Conservation (phyloP, 257 asterid genomes). For the Ehretia macrophylla region DNA sequence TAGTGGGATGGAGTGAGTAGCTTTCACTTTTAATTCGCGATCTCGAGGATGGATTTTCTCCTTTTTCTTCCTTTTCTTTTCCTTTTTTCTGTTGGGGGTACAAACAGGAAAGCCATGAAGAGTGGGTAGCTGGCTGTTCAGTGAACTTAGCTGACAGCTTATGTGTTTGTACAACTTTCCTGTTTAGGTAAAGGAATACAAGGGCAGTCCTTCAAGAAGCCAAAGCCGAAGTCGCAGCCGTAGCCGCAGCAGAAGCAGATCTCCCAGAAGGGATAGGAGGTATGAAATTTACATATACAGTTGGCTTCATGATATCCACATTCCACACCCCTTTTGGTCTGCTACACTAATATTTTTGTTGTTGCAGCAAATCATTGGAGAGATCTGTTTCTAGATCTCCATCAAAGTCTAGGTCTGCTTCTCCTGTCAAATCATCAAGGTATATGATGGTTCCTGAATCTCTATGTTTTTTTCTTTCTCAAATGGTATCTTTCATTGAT, state of each 20-base stretch:
- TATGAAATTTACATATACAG: conserved; percentile 18
- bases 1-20: no score
- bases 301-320: background rate
- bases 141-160: no score
- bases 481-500: background rate
- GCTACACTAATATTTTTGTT: conserved; percentile 5
- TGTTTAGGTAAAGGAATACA: conserved; percentile 65
- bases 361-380: conserved; percentile 55
- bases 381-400: conserved; percentile 77
- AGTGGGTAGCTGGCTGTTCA: background rate
- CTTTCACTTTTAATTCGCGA: no score
- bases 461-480: conserved; percentile 1
- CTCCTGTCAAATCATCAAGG: conserved; percentile 56
- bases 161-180: background rate
- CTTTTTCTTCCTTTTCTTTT: no score
- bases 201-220: conserved; percentile 82
- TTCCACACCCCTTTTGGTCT: background rate
- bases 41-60: no score
- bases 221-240: conserved; percentile 62
- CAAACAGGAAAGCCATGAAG: background rate
- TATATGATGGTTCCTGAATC: conserved; percentile 12
- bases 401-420: conserved; percentile 41
- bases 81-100: no score
- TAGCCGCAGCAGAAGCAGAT: conserved; percentile 70
- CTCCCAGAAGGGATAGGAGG: conserved; percentile 25